Conservation (phyloP, 1,284 basidiomycete genomes). For the Heterobasidion occidentale region DNA sequence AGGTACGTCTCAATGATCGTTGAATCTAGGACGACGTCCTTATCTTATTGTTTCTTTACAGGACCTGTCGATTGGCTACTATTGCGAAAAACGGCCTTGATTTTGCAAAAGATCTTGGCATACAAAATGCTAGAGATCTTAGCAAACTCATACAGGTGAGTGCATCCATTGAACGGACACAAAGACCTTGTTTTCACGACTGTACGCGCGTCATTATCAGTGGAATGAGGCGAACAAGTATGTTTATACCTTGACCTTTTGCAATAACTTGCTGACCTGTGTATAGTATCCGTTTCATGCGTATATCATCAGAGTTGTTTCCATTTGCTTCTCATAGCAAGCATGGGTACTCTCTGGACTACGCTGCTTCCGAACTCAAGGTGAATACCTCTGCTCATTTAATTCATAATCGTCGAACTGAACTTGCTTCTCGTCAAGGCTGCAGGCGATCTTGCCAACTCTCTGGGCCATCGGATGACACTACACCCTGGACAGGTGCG, state of each 20-base stretch:
- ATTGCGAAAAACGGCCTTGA: conserved; percentile 79
- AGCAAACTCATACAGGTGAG: conserved; percentile 48
- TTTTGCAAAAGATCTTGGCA: conserved; percentile 72
- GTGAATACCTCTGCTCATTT: conserved; percentile 9
- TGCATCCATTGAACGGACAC: not conserved
- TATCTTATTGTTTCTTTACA: conserved; percentile 6
- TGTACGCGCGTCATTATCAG: conserved; percentile 22
- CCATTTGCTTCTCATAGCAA: conserved; percentile 81
- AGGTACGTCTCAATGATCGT: conserved; percentile 33
- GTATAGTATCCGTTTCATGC: conserved; percentile 64
- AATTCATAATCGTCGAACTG: too few species aligned
- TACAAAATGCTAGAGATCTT: conserved; percentile 70
- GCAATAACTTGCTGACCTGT: not conserved
- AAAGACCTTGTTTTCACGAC: not conserved
- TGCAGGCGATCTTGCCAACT: conserved; percentile 69
- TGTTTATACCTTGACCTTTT: conserved; percentile 14
- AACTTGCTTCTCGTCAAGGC: conserved; percentile 23
- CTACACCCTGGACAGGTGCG: conserved; percentile 65
- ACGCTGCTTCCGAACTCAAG: conserved; percentile 47
- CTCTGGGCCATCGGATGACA: conserved; percentile 77
- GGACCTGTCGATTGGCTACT: conserved; percentile 56
- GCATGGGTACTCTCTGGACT: conserved; percentile 76
- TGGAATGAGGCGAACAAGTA: conserved; percentile 75
- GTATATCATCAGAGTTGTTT: conserved; percentile 86
- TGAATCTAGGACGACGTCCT: not conserved